Percentiles rank a stretch among this genome's conserved stretches.
Evolutionary conservation across 1,139 yeast genomes (phyloP).

Genomic region (Kurtzmaniella natalensis): DNA sequence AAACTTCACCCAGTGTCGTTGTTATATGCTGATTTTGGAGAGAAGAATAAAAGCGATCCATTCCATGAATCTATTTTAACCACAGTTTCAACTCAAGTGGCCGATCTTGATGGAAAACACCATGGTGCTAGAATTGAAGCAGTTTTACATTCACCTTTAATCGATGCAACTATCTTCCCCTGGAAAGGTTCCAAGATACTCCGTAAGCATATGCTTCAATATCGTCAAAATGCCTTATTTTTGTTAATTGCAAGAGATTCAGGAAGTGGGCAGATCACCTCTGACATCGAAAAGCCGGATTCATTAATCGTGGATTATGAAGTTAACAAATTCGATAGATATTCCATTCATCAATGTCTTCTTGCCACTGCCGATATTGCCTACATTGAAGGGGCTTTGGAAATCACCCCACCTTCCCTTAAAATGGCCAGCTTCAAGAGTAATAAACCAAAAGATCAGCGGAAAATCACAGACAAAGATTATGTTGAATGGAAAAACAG

Average conservation of each 20-base stretch:
- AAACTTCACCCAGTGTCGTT: slow-evolving; percentile 50
- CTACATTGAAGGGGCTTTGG: slow-evolving; percentile 49
- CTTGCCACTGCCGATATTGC: slow-evolving; percentile 43
- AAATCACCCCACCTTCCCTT: slow-evolving; percentile 37
- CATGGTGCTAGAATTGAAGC: slow-evolving; percentile 59
- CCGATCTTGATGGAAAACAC: slow-evolving; percentile 51
- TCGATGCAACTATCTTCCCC: slow-evolving; percentile 38
- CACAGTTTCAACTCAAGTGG: slow-evolving; percentile 45
- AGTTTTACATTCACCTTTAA: slow-evolving; percentile 42
- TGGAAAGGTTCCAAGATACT: slow-evolving; percentile 37
- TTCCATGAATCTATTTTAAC: slow-evolving; percentile 48
- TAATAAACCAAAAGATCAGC: slow-evolving; percentile 35
- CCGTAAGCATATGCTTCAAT: slow-evolving; percentile 34
- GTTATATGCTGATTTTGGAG: slow-evolving; percentile 41
- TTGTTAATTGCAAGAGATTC: slow-evolving; percentile 49
- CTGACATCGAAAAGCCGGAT: slow-evolving; percentile 34
- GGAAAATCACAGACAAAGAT: slow-evolving; percentile 41
- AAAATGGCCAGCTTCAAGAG: slow-evolving; percentile 38
- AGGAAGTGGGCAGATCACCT: slow-evolving; percentile 37
- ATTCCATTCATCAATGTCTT: slow-evolving; percentile 38
- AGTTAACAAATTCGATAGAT: slow-evolving; percentile 38
- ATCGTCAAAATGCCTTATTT: slow-evolving; percentile 37
- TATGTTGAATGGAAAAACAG: slow-evolving; percentile 42
- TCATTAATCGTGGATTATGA: slow-evolving; percentile 37
- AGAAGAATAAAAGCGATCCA: slow-evolving; percentile 31